phyloP scores from a whole-genome alignment of 1,284 basidiomycete genomes.

The Papiliotrema terrestris region DNA sequence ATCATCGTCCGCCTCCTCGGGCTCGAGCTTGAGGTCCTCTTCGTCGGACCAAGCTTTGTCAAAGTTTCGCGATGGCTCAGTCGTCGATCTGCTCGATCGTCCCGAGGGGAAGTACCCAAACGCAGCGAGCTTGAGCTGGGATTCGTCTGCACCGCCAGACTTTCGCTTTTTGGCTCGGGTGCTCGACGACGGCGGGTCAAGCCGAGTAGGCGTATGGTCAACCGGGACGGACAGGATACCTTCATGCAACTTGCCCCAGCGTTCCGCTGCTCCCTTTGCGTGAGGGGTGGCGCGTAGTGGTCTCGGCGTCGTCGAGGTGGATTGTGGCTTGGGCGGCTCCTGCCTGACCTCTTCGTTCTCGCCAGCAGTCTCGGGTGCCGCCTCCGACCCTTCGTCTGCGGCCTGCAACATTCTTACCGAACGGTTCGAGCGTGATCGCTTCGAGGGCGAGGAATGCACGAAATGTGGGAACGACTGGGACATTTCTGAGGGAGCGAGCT shows the following conservation, averaged over 20 bases:
- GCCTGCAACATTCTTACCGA: not conserved
- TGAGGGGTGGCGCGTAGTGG: not conserved
- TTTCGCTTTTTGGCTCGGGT: not conserved
- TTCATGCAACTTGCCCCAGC: constrained; percentile 4
- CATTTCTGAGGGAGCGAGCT: constrained; percentile 18
- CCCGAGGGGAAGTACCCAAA: constrained; percentile 31
- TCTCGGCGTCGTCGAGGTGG: not conserved
- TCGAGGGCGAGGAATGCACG: constrained; percentile 6
- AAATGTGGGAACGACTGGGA: constrained; percentile 25
- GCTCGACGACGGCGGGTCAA: not conserved
- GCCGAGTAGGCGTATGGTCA: not conserved
- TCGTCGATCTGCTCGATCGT: not conserved
- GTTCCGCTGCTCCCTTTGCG: not conserved
- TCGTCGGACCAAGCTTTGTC: constrained; percentile 34
- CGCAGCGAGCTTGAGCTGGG: constrained; percentile 31
- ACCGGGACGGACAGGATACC: constrained; percentile 11
- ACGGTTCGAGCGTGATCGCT: not conserved
- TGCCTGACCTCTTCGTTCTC: not conserved
- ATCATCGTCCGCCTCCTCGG: constrained; percentile 8
- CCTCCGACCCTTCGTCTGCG: not conserved
- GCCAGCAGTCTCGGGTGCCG: not conserved
- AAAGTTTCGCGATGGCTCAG: constrained; percentile 9
- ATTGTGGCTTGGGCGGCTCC: not conserved
- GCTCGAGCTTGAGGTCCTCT: constrained; percentile 28
- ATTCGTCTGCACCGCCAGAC: not conserved